phyloP scores from a whole-genome alignment of 208 protist genomes.

The Wallacemonas collosoma region DNA sequence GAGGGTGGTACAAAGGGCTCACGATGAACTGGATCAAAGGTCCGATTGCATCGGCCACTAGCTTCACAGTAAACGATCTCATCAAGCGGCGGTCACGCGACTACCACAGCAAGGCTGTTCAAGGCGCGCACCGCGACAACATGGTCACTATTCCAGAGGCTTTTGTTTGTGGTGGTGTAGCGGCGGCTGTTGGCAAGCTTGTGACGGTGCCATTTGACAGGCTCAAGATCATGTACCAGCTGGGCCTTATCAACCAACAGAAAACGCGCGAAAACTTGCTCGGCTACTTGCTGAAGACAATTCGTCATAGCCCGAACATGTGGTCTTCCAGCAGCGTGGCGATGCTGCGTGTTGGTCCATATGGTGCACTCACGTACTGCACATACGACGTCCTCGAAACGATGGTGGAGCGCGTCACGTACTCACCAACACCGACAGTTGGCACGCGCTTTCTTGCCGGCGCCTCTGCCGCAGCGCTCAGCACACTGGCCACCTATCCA shows the following conservation, averaged over 20 bases:
- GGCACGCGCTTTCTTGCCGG: conserved; percentile 85
- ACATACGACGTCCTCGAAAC: conserved; percentile 92
- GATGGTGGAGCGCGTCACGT: conserved; percentile 64
- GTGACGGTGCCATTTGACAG: conserved; percentile 91
- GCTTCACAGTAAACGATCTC: conserved; percentile 93
- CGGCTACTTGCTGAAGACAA: neutral
- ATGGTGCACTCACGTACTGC: conserved; percentile 92
- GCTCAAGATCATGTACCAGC: conserved; percentile 94
- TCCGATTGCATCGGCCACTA: conserved; percentile 86
- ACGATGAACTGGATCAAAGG: conserved; percentile 96
- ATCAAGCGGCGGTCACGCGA: conserved; percentile 75
- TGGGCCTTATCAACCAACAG: conserved; percentile 52
- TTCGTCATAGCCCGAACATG: conserved; percentile 72
- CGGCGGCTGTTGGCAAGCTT: conserved; percentile 90
- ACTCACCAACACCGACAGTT: conserved; percentile 68
- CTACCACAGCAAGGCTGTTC: conserved; percentile 66
- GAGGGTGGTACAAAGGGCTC: conserved; percentile 91
- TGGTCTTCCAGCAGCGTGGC: conserved; percentile 91
- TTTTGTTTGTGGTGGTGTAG: conserved; percentile 89
- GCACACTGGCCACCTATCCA: conserved; percentile 89
- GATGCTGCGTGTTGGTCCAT: conserved; percentile 93
- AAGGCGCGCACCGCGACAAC: conserved; percentile 39
- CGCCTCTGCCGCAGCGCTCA: conserved; percentile 78
- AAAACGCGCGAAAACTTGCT: conserved; percentile 21
- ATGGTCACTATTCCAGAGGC: conserved; percentile 73